These are phyloP conservation scores for Phaeoacremonium minimum DNA, from an alignment of 2,329 filamentous ascomycete species.

Conservation along the genomic window DNA sequence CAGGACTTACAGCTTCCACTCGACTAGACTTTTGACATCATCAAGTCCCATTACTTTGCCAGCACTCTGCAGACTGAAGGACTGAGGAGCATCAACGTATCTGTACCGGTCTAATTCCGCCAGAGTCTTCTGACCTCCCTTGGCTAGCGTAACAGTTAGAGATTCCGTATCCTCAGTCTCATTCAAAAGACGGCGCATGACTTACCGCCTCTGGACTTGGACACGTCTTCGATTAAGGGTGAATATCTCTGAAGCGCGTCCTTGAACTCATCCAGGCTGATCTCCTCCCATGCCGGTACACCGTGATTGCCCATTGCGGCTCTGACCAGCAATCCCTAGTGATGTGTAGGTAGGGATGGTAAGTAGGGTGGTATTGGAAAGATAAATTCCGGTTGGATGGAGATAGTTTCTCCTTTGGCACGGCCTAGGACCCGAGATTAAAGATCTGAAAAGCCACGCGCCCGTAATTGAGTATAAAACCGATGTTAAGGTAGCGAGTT, in stretches of 20 bases:
- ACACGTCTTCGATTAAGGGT: conserved; percentile 29
- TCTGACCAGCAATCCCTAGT: no score
- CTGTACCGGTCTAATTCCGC: conserved; percentile 56
- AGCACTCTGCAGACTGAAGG: conserved; percentile 32
- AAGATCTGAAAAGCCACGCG: no score
- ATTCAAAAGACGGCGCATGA: no score
- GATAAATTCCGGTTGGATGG: no score
- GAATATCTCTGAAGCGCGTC: conserved; percentile 16
- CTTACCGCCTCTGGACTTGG: conserved; percentile 39
- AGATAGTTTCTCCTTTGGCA: no score
- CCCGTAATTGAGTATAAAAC: no score
- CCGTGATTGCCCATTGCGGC: neutral
- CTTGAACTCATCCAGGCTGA: conserved; percentile 19
- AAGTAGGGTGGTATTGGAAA: no score
- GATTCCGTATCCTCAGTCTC: neutral
- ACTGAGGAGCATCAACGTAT: conserved; percentile 45
- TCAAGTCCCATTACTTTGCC: conserved; percentile 43
- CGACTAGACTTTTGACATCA: conserved; percentile 57
- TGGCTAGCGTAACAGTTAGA: conserved; percentile 28
- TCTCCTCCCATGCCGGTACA: no score
- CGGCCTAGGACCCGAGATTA: no score
- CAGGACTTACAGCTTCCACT: conserved; percentile 67
- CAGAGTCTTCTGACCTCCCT: conserved; percentile 46
- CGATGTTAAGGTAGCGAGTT: no score
- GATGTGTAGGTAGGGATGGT: no score